Percentiles rank a stretch among this genome's conserved stretches.
These are phyloP conservation scores for Kwoniella dejecticola DNA, from an alignment of 768 basidiomycete genomes.

Conservation along the genomic window DNA sequence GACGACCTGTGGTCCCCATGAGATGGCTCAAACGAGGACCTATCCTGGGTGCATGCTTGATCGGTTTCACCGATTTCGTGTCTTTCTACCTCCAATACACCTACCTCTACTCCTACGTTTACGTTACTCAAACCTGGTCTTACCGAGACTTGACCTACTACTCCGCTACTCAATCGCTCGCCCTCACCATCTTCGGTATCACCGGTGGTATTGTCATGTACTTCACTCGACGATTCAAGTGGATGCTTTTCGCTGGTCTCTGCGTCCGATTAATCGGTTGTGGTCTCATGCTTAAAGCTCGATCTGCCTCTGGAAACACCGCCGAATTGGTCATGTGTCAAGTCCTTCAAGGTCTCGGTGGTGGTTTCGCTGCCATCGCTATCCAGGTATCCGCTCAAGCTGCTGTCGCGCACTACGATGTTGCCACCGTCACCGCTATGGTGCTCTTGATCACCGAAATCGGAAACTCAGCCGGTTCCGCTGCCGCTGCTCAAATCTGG, in stretches of 20 bases:
- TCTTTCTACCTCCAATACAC: constrained; percentile 65
- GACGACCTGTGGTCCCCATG: constrained; percentile 65
- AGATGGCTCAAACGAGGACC: constrained; percentile 66
- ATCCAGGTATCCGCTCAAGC: constrained; percentile 68
- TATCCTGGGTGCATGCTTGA: constrained; percentile 64
- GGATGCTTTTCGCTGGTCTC: constrained; percentile 64
- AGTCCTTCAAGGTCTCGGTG: constrained; percentile 72
- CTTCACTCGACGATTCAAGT: constrained; percentile 63
- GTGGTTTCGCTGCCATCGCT: constrained; percentile 67
- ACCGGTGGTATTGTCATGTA: constrained; percentile 64
- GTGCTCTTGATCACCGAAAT: constrained; percentile 71
- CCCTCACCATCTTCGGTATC: constrained; percentile 66
- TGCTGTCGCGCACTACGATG: constrained; percentile 65
- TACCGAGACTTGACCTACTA: constrained; percentile 67
- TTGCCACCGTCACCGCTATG: constrained; percentile 66
- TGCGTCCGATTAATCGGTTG: constrained; percentile 66
- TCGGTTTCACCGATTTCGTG: constrained; percentile 62
- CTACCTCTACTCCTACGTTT: constrained; percentile 68
- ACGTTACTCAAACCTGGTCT: constrained; percentile 59
- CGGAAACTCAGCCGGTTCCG: constrained; percentile 68
- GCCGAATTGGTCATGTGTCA: constrained; percentile 65
- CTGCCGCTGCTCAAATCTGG: constrained; percentile 59
- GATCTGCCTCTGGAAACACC: constrained; percentile 60
- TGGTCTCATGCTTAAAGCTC: constrained; percentile 70
- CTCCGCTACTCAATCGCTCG: constrained; percentile 64